Percentiles rank a stretch among this genome's conserved stretches.
Conservation (phyloP, 2,329 filamentous ascomycete genomes). For the Aureobasidium uvarum region DNA sequence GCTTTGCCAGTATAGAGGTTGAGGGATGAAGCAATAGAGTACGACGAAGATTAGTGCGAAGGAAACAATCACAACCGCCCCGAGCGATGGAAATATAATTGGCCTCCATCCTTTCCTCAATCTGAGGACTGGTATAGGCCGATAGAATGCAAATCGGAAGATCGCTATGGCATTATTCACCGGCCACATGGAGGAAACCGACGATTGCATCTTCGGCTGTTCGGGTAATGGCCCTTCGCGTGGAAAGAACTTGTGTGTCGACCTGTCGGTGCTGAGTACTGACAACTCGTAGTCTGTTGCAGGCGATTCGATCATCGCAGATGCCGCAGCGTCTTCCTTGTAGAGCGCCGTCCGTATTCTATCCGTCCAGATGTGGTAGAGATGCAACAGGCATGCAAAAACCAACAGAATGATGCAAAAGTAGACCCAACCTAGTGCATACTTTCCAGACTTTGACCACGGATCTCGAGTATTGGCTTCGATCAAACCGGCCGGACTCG, state of each 20-base stretch:
- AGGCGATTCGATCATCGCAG: constrained; percentile 57
- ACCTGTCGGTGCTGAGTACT: constrained; percentile 59
- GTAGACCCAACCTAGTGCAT: constrained; percentile 84
- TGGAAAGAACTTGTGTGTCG: constrained; percentile 73
- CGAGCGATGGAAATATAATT: constrained; percentile 77
- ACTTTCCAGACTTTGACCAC: constrained; percentile 79
- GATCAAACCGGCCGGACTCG: constrained; percentile 55
- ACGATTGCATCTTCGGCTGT: constrained; percentile 62
- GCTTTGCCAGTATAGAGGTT: constrained; percentile 85
- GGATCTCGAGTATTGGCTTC: constrained; percentile 66
- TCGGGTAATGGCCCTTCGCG: constrained; percentile 58
- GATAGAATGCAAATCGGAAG: constrained; percentile 85
- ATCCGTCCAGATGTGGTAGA: constrained; percentile 90
- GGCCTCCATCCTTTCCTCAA: constrained; percentile 60
- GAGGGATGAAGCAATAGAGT: constrained; percentile 81
- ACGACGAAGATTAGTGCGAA: constrained; percentile 69
- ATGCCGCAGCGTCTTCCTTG: constrained; percentile 73
- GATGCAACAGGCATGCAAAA: constrained; percentile 64
- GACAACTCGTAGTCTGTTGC: constrained; percentile 62
- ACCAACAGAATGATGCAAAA: constrained; percentile 73
- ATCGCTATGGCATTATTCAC: constrained; percentile 79
- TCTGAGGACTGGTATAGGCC: constrained; percentile 72
- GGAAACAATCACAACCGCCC: constrained; percentile 66
- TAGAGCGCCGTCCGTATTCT: constrained; percentile 87
- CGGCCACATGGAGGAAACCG: constrained; percentile 69